Evolutionary conservation across 1,284 basidiomycete genomes (phyloP).

Genomic region (Fomitopsis schrenkii): DNA sequence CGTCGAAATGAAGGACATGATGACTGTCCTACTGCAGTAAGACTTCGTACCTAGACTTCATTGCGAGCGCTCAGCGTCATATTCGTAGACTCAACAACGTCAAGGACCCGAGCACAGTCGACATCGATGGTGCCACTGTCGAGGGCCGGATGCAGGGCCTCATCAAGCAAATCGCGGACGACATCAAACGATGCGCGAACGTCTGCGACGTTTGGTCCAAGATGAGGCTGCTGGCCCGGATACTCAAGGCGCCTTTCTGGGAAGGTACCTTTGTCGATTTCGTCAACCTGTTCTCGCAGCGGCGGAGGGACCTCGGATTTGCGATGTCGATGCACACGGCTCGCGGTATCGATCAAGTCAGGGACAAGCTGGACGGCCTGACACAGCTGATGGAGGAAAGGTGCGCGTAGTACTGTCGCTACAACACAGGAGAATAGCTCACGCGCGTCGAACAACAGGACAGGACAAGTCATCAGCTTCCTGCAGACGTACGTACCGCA

Average conservation of each 20-base stretch:
- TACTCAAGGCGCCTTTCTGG: slow-evolving; percentile 34
- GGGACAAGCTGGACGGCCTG: slow-evolving; percentile 25
- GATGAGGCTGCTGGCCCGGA: slow-evolving; percentile 31
- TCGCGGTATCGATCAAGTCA: slow-evolving; percentile 28
- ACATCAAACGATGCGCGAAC: slow-evolving; percentile 29
- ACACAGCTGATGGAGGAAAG: slow-evolving; percentile 15
- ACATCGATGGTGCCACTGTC: slow-evolving; percentile 18
- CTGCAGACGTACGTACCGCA: slow-evolving; percentile 8
- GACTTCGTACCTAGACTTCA: slow-evolving; percentile 8
- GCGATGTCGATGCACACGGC: slow-evolving; percentile 32
- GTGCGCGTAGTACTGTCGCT: slow-evolving; percentile 6
- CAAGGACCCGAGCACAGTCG: slow-evolving; percentile 14
- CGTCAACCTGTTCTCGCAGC: slow-evolving; percentile 28
- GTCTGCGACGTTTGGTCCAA: slow-evolving; percentile 29
- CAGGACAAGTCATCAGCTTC: slow-evolving; percentile 4
- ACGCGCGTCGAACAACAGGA: neutral
- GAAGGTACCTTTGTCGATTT: slow-evolving; percentile 31
- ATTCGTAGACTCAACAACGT: slow-evolving; percentile 14
- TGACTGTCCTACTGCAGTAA: slow-evolving; percentile 38
- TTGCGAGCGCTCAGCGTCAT: neutral
- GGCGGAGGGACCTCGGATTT: slow-evolving; percentile 29
- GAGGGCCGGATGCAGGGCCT: slow-evolving; percentile 15
- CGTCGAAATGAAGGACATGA: slow-evolving; percentile 42
- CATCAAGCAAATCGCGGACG: slow-evolving; percentile 19
- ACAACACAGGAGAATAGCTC: neutral